Conservation (phyloP, 2,329 filamentous ascomycete species). For the Aspergillus uvarum region DNA sequence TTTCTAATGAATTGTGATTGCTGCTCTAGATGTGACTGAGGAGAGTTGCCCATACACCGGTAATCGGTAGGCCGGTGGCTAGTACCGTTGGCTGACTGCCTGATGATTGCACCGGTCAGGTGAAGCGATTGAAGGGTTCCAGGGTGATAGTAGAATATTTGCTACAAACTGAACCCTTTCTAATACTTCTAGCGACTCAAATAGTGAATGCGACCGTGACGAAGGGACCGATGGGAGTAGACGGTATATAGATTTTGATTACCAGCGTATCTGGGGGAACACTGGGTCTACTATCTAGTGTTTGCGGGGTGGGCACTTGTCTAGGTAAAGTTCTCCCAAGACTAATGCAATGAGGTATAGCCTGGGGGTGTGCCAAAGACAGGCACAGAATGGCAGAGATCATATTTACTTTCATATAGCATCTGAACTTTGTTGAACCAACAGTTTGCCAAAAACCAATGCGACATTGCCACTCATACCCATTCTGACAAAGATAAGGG, state of each 20-base stretch:
- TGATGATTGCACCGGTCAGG: not conserved
- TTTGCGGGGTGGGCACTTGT: slow-evolving; percentile 3
- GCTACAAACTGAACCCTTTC: not conserved
- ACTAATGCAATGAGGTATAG: not conserved
- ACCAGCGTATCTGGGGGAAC: slow-evolving; percentile 2
- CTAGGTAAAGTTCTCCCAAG: not conserved
- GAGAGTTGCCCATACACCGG: not conserved
- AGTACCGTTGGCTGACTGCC: not conserved
- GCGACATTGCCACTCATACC: too few relatives aligned
- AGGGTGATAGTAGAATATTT: not conserved
- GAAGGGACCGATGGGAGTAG: not conserved
- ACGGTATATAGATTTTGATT: not conserved
- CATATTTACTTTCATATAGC: too few relatives aligned
- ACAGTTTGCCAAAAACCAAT: too few relatives aligned
- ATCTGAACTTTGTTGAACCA: too few relatives aligned
- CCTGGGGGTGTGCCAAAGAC: too few relatives aligned
- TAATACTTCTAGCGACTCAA: too few relatives aligned
- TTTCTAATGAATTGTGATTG: not conserved
- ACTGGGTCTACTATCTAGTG: slow-evolving; percentile 1
- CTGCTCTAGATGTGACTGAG: not conserved
- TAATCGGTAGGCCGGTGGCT: not conserved
- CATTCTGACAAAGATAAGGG: too few relatives aligned
- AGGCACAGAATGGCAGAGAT: too few relatives aligned
- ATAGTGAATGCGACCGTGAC: not conserved
- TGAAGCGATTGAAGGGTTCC: not conserved